Evolutionary conservation across 148 eudicot species (phyloP), one percentile per base, ranked within the genome.

Genomic region (Polygonum maritimum): DNA sequence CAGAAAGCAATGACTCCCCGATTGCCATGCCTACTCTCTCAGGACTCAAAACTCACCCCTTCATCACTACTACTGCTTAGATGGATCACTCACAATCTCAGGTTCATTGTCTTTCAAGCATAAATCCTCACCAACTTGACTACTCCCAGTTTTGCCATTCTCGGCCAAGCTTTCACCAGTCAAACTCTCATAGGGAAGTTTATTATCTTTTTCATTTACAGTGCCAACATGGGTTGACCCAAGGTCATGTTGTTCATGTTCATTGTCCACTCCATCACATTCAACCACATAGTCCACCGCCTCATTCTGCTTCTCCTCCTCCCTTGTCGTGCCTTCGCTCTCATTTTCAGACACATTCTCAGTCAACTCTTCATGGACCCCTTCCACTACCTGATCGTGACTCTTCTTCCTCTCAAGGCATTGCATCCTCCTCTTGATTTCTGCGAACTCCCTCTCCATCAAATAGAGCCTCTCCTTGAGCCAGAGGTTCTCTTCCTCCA

Each of bases 381-480:
- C 93, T 52, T 78, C 89, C 3, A 74, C 90, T 7, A 80, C 83
- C 63, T 26, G 31, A 26, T 26, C 31, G 31, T 26, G 31, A 26
- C 31, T 26, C 31, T 26, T 26, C 31, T 26, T 26, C 85, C 90
- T 92, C 87, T 94, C 96, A 39, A 92, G 87, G 80, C 33, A 80
- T 69, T 63, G 75, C 88, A 92, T 51, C 84, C 98, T 88, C 85
- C 89, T 90, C 85, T 92, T 87, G 79, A 94, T 74, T 44, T 92
- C 92, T 58, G 86, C 88, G 69, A 94, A 77, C 84, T 94, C 97
- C 84, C 90, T 88, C 85, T 94, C 98, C 92, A 94, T 90, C 82
- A 89, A 83, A 81, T 90, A 94, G 76, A 94, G 79, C 77, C 96
- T 85, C 82, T 92, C 96, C 86, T 90, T 92, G 45, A 92, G 82